A percentile compares a stretch with the other conserved stretches of the same genome.
These are phyloP conservation scores for Aplosporella prunicola DNA, from an alignment of 2,329 filamentous ascomycete genomes.

Conservation along the genomic window DNA sequence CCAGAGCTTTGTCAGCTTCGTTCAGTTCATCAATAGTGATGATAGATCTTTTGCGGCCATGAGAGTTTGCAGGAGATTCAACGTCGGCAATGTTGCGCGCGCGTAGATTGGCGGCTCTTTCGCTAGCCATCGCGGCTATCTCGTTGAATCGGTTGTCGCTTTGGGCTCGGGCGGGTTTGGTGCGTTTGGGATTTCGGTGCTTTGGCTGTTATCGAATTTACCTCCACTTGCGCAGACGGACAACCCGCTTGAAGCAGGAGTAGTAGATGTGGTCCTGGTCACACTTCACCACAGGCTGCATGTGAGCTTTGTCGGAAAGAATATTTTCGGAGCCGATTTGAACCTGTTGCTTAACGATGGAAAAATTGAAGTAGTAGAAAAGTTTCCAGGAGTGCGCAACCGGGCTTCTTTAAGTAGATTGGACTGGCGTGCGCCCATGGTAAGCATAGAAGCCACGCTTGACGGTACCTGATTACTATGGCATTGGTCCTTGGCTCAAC, in stretches of 20 bases:
- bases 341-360: too few relatives aligned
- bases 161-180: background rate
- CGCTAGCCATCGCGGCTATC: conserved; percentile 1
- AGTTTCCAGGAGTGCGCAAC: too few relatives aligned
- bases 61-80: background rate
- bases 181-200: background rate
- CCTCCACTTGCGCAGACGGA: conserved; percentile 9
- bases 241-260: conserved; percentile 7
- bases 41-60: background rate
- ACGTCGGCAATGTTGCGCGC: background rate
- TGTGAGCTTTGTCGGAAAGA: too few relatives aligned
- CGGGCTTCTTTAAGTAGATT: too few relatives aligned
- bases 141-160: background rate
- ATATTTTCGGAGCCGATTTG: too few relatives aligned
- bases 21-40: conserved; percentile 1
- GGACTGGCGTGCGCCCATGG: too few relatives aligned
- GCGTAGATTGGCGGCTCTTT: background rate
- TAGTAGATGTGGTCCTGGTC: conserved; percentile 2
- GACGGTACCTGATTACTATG: too few relatives aligned
- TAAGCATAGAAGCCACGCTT: too few relatives aligned
- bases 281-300: conserved; percentile 9
- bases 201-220: background rate
- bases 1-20: conserved; percentile 7
- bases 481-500: too few relatives aligned
- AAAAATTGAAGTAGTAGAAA: too few relatives aligned